phyloP scores from a whole-genome alignment of 257 asterid species.

The Solanum dulcamara region DNA sequence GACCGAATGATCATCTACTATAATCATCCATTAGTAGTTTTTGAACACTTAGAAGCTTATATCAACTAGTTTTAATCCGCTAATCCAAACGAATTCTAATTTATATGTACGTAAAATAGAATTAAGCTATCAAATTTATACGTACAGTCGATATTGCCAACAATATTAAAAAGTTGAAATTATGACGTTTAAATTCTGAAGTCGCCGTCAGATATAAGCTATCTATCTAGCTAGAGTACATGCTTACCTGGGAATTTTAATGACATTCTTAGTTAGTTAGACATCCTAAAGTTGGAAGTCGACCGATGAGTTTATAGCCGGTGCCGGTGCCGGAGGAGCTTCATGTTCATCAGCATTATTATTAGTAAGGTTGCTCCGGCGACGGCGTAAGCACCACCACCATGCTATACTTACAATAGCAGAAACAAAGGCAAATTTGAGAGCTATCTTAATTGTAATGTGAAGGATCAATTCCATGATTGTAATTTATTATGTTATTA shows the following conservation, averaged over 20 bases:
- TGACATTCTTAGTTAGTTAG: too few relatives aligned
- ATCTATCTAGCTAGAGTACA: too few relatives aligned
- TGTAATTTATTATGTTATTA: too few relatives aligned
- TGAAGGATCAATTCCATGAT: not conserved
- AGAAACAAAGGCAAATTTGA: not conserved
- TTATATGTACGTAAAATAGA: not conserved
- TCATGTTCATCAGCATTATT: too few relatives aligned
- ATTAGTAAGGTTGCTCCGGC: not conserved
- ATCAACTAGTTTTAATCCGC: not conserved
- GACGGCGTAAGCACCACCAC: not conserved
- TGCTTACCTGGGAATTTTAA: too few relatives aligned
- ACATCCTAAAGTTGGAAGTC: too few relatives aligned
- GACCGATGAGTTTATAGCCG: too few relatives aligned
- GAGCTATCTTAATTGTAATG: not conserved
- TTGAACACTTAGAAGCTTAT: not conserved
- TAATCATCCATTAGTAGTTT: too few relatives aligned
- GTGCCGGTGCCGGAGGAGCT: not conserved
- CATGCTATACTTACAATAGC: not conserved
- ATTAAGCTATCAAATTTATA: not conserved
- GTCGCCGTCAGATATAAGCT: not conserved
- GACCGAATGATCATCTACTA: too few relatives aligned
- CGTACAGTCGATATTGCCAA: not conserved
- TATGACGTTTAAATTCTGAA: not conserved
- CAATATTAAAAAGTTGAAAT: not conserved
- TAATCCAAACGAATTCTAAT: not conserved